Percentiles rank a stretch among this genome's conserved stretches.
Conservation (phyloP, 345 rosid genomes). For the Clausena lansium region DNA sequence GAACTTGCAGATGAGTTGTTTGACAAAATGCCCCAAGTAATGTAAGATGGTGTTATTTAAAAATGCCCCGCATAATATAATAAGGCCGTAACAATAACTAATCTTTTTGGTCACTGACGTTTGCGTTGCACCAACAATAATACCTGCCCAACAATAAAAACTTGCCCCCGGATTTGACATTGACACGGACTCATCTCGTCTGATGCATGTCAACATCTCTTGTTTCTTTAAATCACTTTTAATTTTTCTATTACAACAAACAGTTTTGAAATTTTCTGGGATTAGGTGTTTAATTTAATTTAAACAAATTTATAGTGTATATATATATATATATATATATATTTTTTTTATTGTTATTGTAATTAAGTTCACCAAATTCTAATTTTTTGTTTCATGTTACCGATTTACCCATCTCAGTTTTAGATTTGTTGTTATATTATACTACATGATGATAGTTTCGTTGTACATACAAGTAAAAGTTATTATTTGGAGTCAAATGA, state of each 20-base stretch:
- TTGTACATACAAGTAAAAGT: too few relatives aligned
- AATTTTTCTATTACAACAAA: background rate
- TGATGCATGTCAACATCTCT: background rate
- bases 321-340: too few relatives aligned
- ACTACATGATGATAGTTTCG: too few relatives aligned
- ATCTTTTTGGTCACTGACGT: background rate
- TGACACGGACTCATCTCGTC: background rate
- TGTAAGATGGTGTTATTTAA: background rate
- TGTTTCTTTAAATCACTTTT: background rate
- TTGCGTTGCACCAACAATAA: background rate
- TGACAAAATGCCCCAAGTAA: background rate
- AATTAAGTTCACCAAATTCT: slow-evolving; percentile 1
- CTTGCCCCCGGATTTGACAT: background rate
- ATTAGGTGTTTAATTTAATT: too few relatives aligned
- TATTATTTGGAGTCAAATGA: too few relatives aligned
- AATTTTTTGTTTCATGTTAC: background rate
- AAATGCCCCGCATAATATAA: background rate
- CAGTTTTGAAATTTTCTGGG: background rate
- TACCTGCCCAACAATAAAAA: slow-evolving; percentile 8
- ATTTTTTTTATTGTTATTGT: background rate
- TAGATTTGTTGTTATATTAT: too few relatives aligned
- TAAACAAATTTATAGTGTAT: background rate
- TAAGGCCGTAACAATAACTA: background rate
- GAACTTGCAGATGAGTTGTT: background rate
- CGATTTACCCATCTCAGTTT: background rate